A percentile compares a stretch with the other conserved stretches of the same genome.
phyloP scores from a whole-genome alignment of 768 basidiomycete species.

The Russula sp. region DNA sequence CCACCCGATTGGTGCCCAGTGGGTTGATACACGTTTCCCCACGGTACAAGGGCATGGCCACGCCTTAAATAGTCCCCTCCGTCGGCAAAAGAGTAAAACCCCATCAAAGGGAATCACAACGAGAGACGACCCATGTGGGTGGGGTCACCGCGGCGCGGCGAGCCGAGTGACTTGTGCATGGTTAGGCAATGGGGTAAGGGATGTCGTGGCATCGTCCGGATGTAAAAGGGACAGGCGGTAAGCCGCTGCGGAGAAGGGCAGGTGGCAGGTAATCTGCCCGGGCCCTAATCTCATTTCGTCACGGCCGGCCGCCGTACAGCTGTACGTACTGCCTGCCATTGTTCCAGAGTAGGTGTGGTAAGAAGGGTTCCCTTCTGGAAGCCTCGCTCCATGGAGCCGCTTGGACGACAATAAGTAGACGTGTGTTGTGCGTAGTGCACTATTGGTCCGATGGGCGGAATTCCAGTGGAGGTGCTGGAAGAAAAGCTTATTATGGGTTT shows the following conservation, averaged over 20 bases:
- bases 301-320: constrained; percentile 6
- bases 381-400: not conserved
- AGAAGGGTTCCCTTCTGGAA: constrained; percentile 9
- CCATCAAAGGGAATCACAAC: not conserved
- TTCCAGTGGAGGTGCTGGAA: constrained; percentile 1
- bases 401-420: not conserved
- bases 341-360: constrained; percentile 10
- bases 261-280: not conserved
- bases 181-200: not conserved
- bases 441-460: constrained; percentile 16
- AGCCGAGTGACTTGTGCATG: not conserved
- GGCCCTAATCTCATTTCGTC: constrained; percentile 8
- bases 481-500: not conserved
- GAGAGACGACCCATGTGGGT: not conserved
- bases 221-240: constrained; percentile 18
- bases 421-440: not conserved
- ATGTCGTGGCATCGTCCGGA: not conserved
- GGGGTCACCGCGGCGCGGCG: not conserved
- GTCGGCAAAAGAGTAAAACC: not conserved
- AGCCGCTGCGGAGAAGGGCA: constrained; percentile 20
- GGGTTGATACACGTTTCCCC: constrained; percentile 17
- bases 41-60: constrained; percentile 12
- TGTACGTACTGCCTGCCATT: constrained; percentile 8
- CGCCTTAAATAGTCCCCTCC: constrained; percentile 9
- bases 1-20: constrained; percentile 23